phyloP scores from a whole-genome alignment of 139 green algal species.

The Chlorella sp. region DNA sequence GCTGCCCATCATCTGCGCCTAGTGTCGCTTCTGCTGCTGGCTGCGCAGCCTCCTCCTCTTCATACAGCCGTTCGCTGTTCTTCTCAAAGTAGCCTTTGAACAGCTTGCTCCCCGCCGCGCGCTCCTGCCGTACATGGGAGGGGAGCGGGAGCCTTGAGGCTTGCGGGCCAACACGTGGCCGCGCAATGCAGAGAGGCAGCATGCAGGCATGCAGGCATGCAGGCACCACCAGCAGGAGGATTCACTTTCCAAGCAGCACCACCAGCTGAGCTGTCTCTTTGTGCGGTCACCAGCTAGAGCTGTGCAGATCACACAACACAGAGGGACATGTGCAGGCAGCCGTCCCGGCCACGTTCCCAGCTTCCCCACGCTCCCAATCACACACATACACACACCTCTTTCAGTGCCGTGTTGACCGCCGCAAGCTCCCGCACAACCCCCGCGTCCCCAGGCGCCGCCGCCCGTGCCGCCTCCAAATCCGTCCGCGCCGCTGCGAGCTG shows the following conservation, averaged over 20 bases:
- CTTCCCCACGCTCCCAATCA: not conserved
- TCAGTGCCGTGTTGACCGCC: slow-evolving; percentile 43
- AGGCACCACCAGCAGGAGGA: not conserved
- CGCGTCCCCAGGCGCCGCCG: slow-evolving; percentile 21
- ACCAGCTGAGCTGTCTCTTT: not conserved
- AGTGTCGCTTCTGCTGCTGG: not conserved
- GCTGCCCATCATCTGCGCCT: not conserved
- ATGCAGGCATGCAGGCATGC: too few relatives aligned
- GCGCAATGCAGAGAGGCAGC: not conserved
- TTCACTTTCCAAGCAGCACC: not conserved
- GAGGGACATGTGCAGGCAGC: not conserved
- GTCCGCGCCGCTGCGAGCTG: slow-evolving; percentile 65
- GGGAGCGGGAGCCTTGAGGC: not conserved
- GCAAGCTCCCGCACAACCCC: slow-evolving; percentile 37
- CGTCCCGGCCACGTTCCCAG: not conserved
- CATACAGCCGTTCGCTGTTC: slow-evolving; percentile 6
- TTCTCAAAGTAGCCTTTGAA: slow-evolving; percentile 32
- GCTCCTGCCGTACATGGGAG: slow-evolving; percentile 10
- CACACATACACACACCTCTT: not conserved
- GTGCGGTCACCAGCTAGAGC: too few relatives aligned
- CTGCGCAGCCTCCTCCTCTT: not conserved
- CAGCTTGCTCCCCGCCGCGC: not conserved
- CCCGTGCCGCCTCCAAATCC: slow-evolving; percentile 64
- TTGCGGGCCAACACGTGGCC: not conserved
- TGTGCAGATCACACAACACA: not conserved